Conservation (phyloP, 306 rosid genomes). For the Ormosia emarginata region DNA sequence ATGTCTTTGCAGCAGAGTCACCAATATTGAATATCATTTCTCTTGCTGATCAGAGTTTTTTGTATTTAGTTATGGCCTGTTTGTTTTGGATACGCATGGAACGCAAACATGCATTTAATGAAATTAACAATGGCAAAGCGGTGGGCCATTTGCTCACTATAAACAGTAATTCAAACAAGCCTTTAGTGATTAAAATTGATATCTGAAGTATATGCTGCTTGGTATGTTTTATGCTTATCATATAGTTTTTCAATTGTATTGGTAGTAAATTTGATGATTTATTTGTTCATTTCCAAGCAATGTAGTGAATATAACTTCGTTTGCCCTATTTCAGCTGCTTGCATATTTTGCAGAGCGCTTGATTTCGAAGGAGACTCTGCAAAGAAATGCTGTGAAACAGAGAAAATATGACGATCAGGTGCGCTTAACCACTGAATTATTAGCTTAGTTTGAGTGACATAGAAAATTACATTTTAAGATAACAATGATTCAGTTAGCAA, state of each 20-base stretch:
- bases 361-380: constrained; percentile 63
- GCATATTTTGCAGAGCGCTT: constrained; percentile 69
- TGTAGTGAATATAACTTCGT: constrained; percentile 15
- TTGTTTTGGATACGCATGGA: constrained; percentile 2
- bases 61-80: background rate
- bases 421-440: constrained; percentile 14
- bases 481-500: background rate
- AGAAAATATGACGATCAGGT: constrained; percentile 67
- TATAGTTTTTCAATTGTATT: background rate
- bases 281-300: constrained; percentile 8
- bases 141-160: background rate
- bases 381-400: constrained; percentile 78
- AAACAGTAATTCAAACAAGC: constrained; percentile 4
- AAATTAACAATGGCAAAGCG: background rate
- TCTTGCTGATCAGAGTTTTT: background rate
- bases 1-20: background rate
- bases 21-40: background rate
- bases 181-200: background rate
- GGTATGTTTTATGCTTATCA: constrained; percentile 2
- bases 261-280: constrained; percentile 7
- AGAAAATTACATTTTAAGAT: background rate
- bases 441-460: constrained; percentile 8
- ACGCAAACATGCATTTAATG: background rate
- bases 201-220: background rate
- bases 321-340: constrained; percentile 60